Percentiles rank a stretch among this genome's conserved stretches.
Evolutionary conservation across 805 yeast species (phyloP).

Genomic region (Barnettozyma pratensis): DNA sequence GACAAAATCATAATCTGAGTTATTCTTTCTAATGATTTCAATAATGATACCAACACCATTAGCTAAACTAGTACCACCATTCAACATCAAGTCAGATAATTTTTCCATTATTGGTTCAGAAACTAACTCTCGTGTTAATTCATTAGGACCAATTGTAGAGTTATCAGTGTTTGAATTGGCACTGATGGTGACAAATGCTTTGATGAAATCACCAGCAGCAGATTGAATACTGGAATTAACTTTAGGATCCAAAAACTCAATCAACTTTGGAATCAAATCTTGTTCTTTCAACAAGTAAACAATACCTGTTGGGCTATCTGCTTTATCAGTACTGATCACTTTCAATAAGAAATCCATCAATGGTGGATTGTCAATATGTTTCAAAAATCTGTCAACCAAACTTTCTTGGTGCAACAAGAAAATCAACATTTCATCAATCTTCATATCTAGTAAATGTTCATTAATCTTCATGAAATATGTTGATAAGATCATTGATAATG

Average conservation of each 20-base stretch:
- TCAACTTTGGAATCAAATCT: conserved; percentile 62
- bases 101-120: conserved; percentile 62
- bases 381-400: conserved; percentile 75
- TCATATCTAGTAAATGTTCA: conserved; percentile 84
- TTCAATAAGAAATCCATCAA: conserved; percentile 88
- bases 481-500: conserved; percentile 70
- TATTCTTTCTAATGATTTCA: conserved; percentile 91
- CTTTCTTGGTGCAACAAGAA: conserved; percentile 65
- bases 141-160: conserved; percentile 94
- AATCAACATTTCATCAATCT: conserved; percentile 69
- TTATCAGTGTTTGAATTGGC: conserved; percentile 88
- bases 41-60: conserved; percentile 94
- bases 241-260: conserved; percentile 65
- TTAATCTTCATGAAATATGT: conserved; percentile 88
- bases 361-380: conserved; percentile 89
- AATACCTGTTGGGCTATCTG: conserved; percentile 84
- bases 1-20: conserved; percentile 89
- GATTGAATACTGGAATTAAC: conserved; percentile 72
- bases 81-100: conserved; percentile 71
- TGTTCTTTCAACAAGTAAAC: conserved; percentile 72
- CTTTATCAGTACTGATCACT: conserved; percentile 88
- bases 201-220: conserved; percentile 92
- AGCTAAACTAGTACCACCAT: conserved; percentile 81
- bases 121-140: conserved; percentile 84
- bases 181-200: conserved; percentile 89